phyloP scores from a whole-genome alignment of 768 basidiomycete species.

The Tricholoma furcatifolium region DNA sequence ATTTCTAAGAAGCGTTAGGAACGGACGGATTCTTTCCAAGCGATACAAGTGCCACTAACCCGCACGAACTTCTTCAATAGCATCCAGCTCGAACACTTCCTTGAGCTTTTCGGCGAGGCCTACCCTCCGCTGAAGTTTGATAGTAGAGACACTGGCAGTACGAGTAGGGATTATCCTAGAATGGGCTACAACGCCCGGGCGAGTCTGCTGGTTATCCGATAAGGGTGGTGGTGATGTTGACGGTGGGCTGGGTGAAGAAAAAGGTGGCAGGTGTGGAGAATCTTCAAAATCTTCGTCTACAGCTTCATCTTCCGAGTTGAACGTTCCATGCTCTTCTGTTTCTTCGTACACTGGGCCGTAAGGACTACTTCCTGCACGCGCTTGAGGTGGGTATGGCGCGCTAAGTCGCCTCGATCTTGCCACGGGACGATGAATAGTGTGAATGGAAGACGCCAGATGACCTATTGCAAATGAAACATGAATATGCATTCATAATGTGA shows the following conservation, averaged over 20 bases:
- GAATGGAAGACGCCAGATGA: slow-evolving; percentile 79
- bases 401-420: slow-evolving; percentile 58
- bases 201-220: neutral
- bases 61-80: slow-evolving; percentile 81
- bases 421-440: slow-evolving; percentile 81
- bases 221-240: slow-evolving; percentile 14
- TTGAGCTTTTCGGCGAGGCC: slow-evolving; percentile 85
- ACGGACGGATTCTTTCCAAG: neutral
- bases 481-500: neutral
- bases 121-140: slow-evolving; percentile 63
- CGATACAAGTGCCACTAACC: slow-evolving; percentile 42
- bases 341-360: slow-evolving; percentile 31
- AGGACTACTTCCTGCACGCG: slow-evolving; percentile 16
- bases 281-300: slow-evolving; percentile 56
- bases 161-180: slow-evolving; percentile 32
- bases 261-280: slow-evolving; percentile 38
- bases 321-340: slow-evolving; percentile 32
- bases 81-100: slow-evolving; percentile 82
- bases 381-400: slow-evolving; percentile 17
- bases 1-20: slow-evolving; percentile 54
- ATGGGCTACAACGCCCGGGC: neutral
- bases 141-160: slow-evolving; percentile 69
- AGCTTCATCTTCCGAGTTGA: slow-evolving; percentile 41
- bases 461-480: slow-evolving; percentile 27
- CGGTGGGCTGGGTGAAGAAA: slow-evolving; percentile 14